Evolutionary conservation across 2,329 filamentous ascomycete genomes (phyloP).

Genomic region (Blastomyces parvus): DNA sequence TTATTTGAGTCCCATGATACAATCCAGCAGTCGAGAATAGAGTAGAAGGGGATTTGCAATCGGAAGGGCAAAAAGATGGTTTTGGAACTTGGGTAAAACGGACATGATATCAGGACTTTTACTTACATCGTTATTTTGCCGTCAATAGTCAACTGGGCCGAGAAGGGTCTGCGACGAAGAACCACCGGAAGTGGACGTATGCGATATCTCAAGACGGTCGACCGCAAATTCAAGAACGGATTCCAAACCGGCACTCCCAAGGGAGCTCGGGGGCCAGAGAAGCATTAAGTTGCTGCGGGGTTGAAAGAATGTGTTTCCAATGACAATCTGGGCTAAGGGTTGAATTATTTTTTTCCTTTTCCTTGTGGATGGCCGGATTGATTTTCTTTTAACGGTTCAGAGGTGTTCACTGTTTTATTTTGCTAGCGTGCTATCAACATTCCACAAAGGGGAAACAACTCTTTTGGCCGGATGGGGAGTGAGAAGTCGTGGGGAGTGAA

Average conservation of each 20-base stretch:
- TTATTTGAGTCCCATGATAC: conserved; percentile 8
- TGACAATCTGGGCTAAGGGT: conserved; percentile 32
- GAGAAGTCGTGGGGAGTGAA: conserved; percentile 7
- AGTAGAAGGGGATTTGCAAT: background rate
- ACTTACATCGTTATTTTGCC: conserved; percentile 21
- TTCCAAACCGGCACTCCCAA: conserved; percentile 89
- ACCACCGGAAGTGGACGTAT: conserved; percentile 94
- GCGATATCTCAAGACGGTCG: conserved; percentile 85
- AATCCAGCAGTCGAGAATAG: conserved; percentile 3
- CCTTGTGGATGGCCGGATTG: conserved; percentile 5
- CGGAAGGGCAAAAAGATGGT: background rate
- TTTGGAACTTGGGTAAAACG: conserved; percentile 8
- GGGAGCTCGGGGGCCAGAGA: conserved; percentile 60
- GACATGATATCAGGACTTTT: conserved; percentile 9
- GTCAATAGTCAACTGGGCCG: conserved; percentile 86
- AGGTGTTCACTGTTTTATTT: conserved; percentile 5
- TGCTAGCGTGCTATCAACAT: conserved; percentile 10
- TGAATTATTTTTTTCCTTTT: conserved; percentile 25
- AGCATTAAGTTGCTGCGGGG: conserved; percentile 33
- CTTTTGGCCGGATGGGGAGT: background rate
- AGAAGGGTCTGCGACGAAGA: conserved; percentile 99
- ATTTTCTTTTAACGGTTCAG: conserved; percentile 4
- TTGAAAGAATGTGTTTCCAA: conserved; percentile 24
- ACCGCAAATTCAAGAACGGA: conserved; percentile 93
- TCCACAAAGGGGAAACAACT: conserved; percentile 5